Base-by-base conservation (phyloP, 2,329 filamentous ascomycete genomes). In the Arthrobotrys sinensis region DNA sequence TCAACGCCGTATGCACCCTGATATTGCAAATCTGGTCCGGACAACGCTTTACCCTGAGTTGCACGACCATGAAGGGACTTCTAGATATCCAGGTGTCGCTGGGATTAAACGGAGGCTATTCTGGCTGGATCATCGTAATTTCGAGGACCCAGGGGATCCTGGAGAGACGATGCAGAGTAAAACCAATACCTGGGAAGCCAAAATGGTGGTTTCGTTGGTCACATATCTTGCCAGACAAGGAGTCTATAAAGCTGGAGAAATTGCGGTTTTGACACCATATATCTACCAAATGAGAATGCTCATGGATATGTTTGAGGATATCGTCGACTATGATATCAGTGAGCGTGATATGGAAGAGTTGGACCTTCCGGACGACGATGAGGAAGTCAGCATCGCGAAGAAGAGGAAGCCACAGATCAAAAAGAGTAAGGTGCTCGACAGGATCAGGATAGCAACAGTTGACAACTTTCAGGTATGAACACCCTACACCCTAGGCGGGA, bases 261-360 rank as follows among this genome's bases (percentile, higher is more conserved):
- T 94, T 73, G 91, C 91, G 0, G 88, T 95, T 0, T 82, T 94
- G 4, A 93, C 91, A 0, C 88, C 88, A 0, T 90, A 90, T 79
- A 55, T 82, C 6, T 80, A 79, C 36, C 81, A 82, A 55, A 80
- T 87, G 3, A 83, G 77, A n/a, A 63, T 79, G 10, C 48, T 82
- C 10, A 66, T 79, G 28, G 78, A 80, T 21, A 82, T 82, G 48
- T 69, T 84, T 48, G 73, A 78, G 3, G 78, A 40, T 8, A 81
- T 83, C 21, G 82, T 83, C 52, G 82, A 83, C 46, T 81, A 83
- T 34, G 78, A 84, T 7, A 66, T 84, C 3, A 82, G 81, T 46
- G 82, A 84, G 32, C 80, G 79, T 11, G 82, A 84, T 70, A 71
- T 83, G 62, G 82, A 83, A 36, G 70, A 80, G 14, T 57, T 82